A percentile compares a stretch with the other conserved stretches of the same genome.
These are phyloP conservation scores for Fusarium marasasianum DNA, from an alignment of 2,329 filamentous ascomycete genomes.

Conservation along the genomic window DNA sequence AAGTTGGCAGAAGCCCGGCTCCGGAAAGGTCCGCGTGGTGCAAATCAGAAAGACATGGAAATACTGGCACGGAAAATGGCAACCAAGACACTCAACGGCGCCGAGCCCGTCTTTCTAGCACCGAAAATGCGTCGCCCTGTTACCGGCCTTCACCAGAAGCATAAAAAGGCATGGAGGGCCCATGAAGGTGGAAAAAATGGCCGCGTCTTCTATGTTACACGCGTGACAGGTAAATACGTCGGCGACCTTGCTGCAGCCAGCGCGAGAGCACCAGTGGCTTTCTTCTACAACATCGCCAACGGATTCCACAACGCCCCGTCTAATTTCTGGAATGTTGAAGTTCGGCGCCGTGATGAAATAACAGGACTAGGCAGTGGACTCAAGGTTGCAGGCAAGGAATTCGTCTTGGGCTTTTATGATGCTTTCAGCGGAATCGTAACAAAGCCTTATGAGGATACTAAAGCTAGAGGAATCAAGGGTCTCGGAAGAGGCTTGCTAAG, in stretches of 20 bases:
- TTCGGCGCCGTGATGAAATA: constrained; percentile 72
- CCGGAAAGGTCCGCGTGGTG: not conserved
- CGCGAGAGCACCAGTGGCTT: constrained; percentile 72
- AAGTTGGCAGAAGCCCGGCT: not conserved
- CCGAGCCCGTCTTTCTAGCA: constrained; percentile 52
- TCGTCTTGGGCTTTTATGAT: constrained; percentile 72
- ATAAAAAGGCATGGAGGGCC: constrained; percentile 38
- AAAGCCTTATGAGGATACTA: constrained; percentile 70
- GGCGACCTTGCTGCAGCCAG: constrained; percentile 69
- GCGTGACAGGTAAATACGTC: constrained; percentile 63
- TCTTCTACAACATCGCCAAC: constrained; percentile 73
- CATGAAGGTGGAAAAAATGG: constrained; percentile 43
- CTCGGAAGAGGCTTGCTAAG: constrained; percentile 66
- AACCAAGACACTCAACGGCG: constrained; percentile 56
- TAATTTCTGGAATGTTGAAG: constrained; percentile 67
- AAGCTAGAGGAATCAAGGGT: constrained; percentile 69
- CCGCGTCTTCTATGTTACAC: constrained; percentile 39
- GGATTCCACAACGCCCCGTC: constrained; percentile 80
- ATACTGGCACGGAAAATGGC: constrained; percentile 44
- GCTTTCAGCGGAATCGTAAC: constrained; percentile 73
- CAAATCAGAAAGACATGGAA: constrained; percentile 45
- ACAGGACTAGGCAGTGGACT: constrained; percentile 69
- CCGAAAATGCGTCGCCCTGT: constrained; percentile 9
- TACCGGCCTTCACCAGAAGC: constrained; percentile 33
- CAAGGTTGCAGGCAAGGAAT: constrained; percentile 71